Evolutionary conservation across 129 eudicot species (phyloP).

Genomic region (Flaveria sonorensis): DNA sequence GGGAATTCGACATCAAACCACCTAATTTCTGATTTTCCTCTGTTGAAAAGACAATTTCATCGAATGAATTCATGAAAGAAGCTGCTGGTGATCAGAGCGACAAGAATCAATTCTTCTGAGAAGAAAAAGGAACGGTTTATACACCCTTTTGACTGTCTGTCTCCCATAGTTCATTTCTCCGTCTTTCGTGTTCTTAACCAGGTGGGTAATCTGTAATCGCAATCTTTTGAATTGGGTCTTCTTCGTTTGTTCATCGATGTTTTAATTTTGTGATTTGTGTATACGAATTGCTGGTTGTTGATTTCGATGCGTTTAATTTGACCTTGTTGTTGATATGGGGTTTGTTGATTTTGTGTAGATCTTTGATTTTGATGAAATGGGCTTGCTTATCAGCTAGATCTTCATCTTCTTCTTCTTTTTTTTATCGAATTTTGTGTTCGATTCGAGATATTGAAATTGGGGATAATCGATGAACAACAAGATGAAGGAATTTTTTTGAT

Average conservation of each 20-base stretch:
- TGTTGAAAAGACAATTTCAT: neutral
- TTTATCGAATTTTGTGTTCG: too few relatives aligned
- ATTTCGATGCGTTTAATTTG: neutral
- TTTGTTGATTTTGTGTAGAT: neutral
- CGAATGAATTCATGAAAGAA: slow-evolving; percentile 1
- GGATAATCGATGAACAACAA: neutral
- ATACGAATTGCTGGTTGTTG: neutral
- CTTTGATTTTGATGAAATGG: slow-evolving; percentile 18
- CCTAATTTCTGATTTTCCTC: slow-evolving; percentile 6
- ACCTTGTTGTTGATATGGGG: neutral
- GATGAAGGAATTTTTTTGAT: slow-evolving; percentile 4
- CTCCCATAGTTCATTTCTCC: neutral
- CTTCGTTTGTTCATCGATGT: neutral
- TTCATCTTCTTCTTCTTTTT: neutral
- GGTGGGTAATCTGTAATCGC: slow-evolving; percentile 4
- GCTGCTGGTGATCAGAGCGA: slow-evolving; percentile 9
- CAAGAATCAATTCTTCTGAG: slow-evolving; percentile 14
- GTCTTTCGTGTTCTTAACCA: slow-evolving; percentile 1
- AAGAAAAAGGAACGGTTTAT: neutral
- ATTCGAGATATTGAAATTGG: neutral
- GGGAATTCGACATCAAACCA: slow-evolving; percentile 28
- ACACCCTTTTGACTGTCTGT: slow-evolving; percentile 17
- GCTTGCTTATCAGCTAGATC: neutral
- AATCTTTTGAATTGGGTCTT: neutral
- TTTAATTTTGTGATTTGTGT: neutral